Evolutionary conservation across 306 rosid genomes (phyloP).

Genomic region (Arachis stenosperma): DNA sequence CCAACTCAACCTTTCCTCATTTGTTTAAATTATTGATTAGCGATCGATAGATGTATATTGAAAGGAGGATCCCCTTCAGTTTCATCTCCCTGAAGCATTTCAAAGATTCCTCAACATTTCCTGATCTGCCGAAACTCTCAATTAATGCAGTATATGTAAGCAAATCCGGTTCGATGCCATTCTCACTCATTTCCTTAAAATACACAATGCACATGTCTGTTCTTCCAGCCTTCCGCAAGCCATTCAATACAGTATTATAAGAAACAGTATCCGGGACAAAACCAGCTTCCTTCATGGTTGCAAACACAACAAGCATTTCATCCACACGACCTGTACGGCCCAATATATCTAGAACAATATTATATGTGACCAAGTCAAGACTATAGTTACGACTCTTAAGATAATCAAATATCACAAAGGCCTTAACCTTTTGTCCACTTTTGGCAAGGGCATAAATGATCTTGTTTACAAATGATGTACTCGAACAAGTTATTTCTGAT

Average conservation of each 20-base stretch:
- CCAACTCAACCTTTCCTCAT: conserved; percentile 69
- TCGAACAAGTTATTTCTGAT: conserved; percentile 49
- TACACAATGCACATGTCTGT: conserved; percentile 54
- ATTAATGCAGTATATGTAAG: conserved; percentile 76
- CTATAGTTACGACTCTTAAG: conserved; percentile 44
- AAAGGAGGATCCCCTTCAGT: conserved; percentile 60
- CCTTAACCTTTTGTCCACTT: conserved; percentile 70
- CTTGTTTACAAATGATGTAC: conserved; percentile 57
- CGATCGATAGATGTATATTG: conserved; percentile 58
- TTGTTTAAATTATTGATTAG: conserved; percentile 57
- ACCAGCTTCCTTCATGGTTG: conserved; percentile 59
- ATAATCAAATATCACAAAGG: conserved; percentile 64
- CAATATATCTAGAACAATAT: conserved; percentile 70
- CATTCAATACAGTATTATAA: conserved; percentile 71
- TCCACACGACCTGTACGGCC: conserved; percentile 60
- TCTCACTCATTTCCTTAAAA: conserved; percentile 72
- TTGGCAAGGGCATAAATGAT: conserved; percentile 66
- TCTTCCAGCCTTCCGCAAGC: conserved; percentile 75
- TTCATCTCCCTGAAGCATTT: conserved; percentile 72
- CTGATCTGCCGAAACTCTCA: conserved; percentile 67
- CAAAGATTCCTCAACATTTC: conserved; percentile 67
- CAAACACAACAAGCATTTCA: conserved; percentile 62
- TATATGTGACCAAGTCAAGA: conserved; percentile 69
- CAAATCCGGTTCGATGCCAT: conserved; percentile 65
- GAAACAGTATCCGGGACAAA: conserved; percentile 64